Evolutionary conservation across 441 rosid genomes (phyloP), one percentile per base, ranked within the genome.

Genomic region (Populus hybrid): DNA sequence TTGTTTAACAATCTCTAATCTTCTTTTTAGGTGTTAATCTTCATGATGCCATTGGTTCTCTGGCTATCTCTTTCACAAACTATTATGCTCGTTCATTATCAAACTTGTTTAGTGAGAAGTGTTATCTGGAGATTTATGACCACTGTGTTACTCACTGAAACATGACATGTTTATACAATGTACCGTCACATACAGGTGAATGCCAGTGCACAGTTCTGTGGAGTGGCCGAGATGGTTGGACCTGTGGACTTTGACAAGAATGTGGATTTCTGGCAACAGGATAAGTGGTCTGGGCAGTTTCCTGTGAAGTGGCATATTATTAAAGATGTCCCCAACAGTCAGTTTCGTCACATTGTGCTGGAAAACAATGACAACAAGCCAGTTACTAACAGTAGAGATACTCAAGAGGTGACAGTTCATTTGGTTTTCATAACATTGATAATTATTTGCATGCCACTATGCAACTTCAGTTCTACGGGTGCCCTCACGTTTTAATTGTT

Each of bases 231-330:
- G 91, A 94, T 94, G 98, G 80, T 87, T 69, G 97, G 95, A 73
- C 89, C 94, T 9, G 97, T 94, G 81, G 92, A 94, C 81, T 93
- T 90, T 42, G 86, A 84, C 73, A 89, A 81, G 81, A 92, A 89
- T 79, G 91, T 94, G 90, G 95, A 91, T 80, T 94, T 90, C 86
- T 94, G 98, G 98, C 98, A 91, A 84, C 97, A 94, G 82, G 98
- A 94, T 80, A 94, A 94, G 80, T 94, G 98, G 98, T 89, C 90
- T 64, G 98, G 98, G 76, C 89, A 93, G 86, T 94, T 94, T 79
- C 86, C 90, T 79, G 97, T 94, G 74, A 94, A 87, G 88, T 93
- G 98, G 98, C 94, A 90, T 78, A 84, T 94, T 68, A 88, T 94
- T 72, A 93, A 94, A 87, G 98, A 94, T 82, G 90, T 94, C 68